A percentile compares a stretch with the other conserved stretches of the same genome.
Conservation (phyloP, 2,329 filamentous ascomycete genomes). For the Daldinia sp. region DNA sequence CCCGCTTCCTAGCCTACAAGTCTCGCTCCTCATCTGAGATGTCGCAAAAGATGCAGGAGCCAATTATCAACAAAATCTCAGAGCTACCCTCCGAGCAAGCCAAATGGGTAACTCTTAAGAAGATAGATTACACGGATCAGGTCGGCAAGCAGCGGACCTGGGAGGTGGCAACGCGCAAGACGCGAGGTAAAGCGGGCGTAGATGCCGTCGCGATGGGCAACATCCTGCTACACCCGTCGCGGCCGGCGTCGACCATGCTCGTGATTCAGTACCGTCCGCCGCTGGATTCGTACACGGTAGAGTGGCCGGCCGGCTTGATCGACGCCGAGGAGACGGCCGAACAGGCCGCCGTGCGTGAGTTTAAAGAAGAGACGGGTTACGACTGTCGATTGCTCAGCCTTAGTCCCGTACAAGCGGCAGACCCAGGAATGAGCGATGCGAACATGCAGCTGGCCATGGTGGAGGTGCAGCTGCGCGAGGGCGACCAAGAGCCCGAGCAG, state of each 20-base stretch:
- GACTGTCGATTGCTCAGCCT: constrained; percentile 58
- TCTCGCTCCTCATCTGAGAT: constrained; percentile 42
- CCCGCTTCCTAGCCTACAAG: background rate
- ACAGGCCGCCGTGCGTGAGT: constrained; percentile 60
- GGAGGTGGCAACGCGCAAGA: constrained; percentile 68
- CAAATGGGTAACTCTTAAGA: constrained; percentile 65
- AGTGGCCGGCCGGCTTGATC: constrained; percentile 63
- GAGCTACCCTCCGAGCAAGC: constrained; percentile 60
- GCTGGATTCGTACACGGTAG: constrained; percentile 60
- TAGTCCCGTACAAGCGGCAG: constrained; percentile 62
- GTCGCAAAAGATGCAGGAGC: constrained; percentile 52
- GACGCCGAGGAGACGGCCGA: constrained; percentile 61
- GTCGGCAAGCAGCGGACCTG: constrained; percentile 62
- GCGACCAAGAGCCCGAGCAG: constrained; percentile 62
- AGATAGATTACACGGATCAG: constrained; percentile 66
- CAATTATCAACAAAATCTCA: constrained; percentile 55
- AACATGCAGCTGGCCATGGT: constrained; percentile 70
- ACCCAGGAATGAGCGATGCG: constrained; percentile 67
- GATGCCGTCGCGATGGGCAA: constrained; percentile 71
- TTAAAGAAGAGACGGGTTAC: constrained; percentile 65
- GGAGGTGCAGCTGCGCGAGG: constrained; percentile 61
- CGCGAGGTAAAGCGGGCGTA: constrained; percentile 61
- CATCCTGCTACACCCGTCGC: constrained; percentile 59
- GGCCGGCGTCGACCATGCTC: constrained; percentile 55
- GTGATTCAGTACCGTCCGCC: constrained; percentile 63